Evolutionary conservation across 2,329 filamentous ascomycete species (phyloP).

Genomic region (Diplodia mutila): DNA sequence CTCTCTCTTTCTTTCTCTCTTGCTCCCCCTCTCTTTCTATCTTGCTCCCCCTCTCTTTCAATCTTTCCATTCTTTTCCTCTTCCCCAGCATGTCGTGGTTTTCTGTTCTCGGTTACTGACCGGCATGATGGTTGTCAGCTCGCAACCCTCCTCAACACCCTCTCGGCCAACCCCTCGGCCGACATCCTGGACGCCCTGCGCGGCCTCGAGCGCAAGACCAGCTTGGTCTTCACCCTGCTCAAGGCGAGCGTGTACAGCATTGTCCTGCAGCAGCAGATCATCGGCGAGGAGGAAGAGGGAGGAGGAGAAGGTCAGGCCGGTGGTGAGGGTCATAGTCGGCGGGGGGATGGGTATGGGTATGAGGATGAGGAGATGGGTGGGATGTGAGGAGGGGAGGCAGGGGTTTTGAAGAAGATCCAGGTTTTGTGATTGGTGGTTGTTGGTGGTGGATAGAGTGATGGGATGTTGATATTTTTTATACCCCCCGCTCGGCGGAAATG

Average conservation of each 20-base stretch:
- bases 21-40: slow-evolving; percentile 28
- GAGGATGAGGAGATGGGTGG: not conserved
- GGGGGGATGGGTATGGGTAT: not conserved
- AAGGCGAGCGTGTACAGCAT: slow-evolving; percentile 99
- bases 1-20: not conserved
- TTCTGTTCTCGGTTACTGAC: too few species aligned
- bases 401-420: not conserved
- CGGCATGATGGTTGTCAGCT: not conserved
- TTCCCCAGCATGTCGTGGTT: too few species aligned
- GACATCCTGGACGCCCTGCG: slow-evolving; percentile 85
- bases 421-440: not conserved
- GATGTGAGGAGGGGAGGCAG: not conserved
- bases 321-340: not conserved
- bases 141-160: slow-evolving; percentile 62
- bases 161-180: slow-evolving; percentile 66
- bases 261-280: slow-evolving; percentile 95
- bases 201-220: slow-evolving; percentile 90
- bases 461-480: too few species aligned
- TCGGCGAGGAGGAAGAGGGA: slow-evolving; percentile 62
- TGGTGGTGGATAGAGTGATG: too few species aligned
- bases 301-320: too few species aligned
- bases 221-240: slow-evolving; percentile 89
- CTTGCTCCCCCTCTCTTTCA: slow-evolving; percentile 45
- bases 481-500: too few species aligned
- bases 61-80: too few species aligned